phyloP scores from a whole-genome alignment of 805 yeast species.

The Maudiozyma turicensis region DNA sequence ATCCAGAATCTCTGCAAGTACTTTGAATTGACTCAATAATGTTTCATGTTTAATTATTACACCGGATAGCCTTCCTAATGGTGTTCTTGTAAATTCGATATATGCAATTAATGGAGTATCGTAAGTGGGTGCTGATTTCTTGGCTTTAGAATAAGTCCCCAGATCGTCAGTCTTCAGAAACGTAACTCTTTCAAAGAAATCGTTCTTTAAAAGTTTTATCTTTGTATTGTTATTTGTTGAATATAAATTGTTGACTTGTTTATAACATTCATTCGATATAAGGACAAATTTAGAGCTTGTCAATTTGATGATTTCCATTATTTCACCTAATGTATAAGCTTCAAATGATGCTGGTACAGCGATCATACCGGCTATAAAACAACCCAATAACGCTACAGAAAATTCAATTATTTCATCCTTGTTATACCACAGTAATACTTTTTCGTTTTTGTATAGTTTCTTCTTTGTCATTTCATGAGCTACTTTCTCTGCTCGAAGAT shows the following conservation, averaged over 20 bases:
- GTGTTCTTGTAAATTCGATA: slow-evolving; percentile 83
- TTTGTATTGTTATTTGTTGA: slow-evolving; percentile 31
- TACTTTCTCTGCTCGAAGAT: slow-evolving; percentile 72
- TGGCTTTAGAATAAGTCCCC: slow-evolving; percentile 58
- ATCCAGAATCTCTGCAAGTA: slow-evolving; percentile 57
- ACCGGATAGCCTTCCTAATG: slow-evolving; percentile 86
- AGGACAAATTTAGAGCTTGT: slow-evolving; percentile 73
- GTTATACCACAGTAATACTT: slow-evolving; percentile 76
- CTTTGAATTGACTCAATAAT: slow-evolving; percentile 77
- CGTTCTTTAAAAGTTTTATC: slow-evolving; percentile 24
- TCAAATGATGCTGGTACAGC: slow-evolving; percentile 88
- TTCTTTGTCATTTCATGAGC: slow-evolving; percentile 39
- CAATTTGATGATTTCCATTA: slow-evolving; percentile 56
- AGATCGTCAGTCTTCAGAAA: slow-evolving; percentile 70
- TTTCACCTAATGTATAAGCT: slow-evolving; percentile 50
- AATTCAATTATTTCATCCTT: slow-evolving; percentile 80
- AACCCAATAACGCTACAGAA: slow-evolving; percentile 77
- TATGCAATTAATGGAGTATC: slow-evolving; percentile 82
- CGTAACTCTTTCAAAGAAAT: slow-evolving; percentile 22
- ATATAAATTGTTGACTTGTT: slow-evolving; percentile 58
- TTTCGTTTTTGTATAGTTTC: slow-evolving; percentile 60
- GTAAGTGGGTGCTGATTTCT: slow-evolving; percentile 49
- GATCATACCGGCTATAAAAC: slow-evolving; percentile 85
- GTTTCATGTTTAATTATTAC: slow-evolving; percentile 88
- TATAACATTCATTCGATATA: slow-evolving; percentile 70